Conservation (phyloP, 306 rosid species). For the Elaeagnus macrophylla region DNA sequence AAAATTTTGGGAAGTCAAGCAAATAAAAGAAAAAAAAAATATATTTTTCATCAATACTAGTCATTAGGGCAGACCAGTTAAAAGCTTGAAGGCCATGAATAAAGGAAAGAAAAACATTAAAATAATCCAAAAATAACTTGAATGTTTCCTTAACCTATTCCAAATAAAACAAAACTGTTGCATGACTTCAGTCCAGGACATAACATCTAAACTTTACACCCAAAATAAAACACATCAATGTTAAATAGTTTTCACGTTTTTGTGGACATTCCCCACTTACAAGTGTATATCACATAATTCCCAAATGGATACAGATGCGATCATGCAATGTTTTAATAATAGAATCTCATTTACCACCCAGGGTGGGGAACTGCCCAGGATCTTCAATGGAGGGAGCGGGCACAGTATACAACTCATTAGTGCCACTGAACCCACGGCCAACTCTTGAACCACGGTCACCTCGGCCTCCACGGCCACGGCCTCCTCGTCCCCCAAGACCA, state of each 20-base stretch:
- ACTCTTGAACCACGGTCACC: constrained; percentile 61
- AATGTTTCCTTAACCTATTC: constrained; percentile 23
- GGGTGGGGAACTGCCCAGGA: constrained; percentile 74
- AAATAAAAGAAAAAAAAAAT: too few relatives aligned
- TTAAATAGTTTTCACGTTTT: constrained; percentile 14
- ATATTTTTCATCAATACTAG: too few relatives aligned
- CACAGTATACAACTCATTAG: constrained; percentile 18
- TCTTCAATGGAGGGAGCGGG: constrained; percentile 81
- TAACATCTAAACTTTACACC: constrained; percentile 39
- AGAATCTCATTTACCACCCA: constrained; percentile 70
- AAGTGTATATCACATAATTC: constrained; percentile 15
- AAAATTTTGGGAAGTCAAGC: too few relatives aligned
- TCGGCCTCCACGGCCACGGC: constrained; percentile 47
- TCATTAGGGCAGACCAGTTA: too few relatives aligned
- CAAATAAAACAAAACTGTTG: constrained; percentile 51
- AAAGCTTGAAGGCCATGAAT: too few relatives aligned
- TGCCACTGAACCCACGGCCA: constrained; percentile 40
- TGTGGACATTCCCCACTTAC: constrained; percentile 6
- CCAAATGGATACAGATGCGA: constrained; percentile 17
- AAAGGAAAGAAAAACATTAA: not conserved
- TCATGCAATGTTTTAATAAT: constrained; percentile 3
- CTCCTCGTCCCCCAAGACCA: constrained; percentile 32
- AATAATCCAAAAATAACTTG: constrained; percentile 8
- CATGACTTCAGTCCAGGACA: constrained; percentile 31
- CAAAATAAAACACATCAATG: constrained; percentile 24